These are phyloP conservation scores for Aspergillus sergii DNA, from an alignment of 2,329 filamentous ascomycete species.

Conservation along the genomic window DNA sequence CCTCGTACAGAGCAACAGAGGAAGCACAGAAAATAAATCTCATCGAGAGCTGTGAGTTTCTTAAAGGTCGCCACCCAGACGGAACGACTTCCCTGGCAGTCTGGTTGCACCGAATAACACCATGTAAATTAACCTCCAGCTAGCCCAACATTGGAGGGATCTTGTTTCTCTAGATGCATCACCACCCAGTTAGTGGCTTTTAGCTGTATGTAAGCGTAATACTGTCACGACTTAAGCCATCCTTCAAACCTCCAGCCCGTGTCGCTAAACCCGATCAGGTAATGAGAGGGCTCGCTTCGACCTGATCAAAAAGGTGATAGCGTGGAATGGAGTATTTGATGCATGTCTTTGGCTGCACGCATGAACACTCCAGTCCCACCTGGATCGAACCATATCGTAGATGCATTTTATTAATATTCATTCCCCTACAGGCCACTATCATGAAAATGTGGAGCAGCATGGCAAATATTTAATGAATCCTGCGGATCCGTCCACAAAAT, in stretches of 20 bases:
- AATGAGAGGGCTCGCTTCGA: slow-evolving; percentile 8
- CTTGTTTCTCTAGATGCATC: slow-evolving; percentile 1
- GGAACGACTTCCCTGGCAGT: background rate
- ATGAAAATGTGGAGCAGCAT: background rate
- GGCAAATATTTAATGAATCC: slow-evolving; percentile 1
- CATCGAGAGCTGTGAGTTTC: background rate
- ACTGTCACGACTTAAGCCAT: slow-evolving; percentile 3
- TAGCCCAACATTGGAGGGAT: background rate
- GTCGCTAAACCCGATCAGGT: slow-evolving; percentile 3
- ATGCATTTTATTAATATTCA: background rate
- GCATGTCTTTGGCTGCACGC: background rate
- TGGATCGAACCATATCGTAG: background rate
- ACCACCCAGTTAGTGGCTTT: slow-evolving; percentile 7
- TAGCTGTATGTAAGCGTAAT: slow-evolving; percentile 1
- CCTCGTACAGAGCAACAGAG: background rate
- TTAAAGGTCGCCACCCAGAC: background rate
- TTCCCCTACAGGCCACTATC: background rate
- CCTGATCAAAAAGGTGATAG: slow-evolving; percentile 5
- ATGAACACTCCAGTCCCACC: background rate
- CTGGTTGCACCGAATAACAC: background rate
- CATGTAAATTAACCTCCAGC: background rate
- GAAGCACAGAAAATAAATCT: background rate
- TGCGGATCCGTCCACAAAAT: background rate
- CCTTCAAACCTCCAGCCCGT: background rate
- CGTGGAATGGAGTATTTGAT: background rate